A percentile compares a stretch with the other conserved stretches of the same genome.
Evolutionary conservation across 2,329 filamentous ascomycete species (phyloP).

Genomic region (Alternaria sp.): DNA sequence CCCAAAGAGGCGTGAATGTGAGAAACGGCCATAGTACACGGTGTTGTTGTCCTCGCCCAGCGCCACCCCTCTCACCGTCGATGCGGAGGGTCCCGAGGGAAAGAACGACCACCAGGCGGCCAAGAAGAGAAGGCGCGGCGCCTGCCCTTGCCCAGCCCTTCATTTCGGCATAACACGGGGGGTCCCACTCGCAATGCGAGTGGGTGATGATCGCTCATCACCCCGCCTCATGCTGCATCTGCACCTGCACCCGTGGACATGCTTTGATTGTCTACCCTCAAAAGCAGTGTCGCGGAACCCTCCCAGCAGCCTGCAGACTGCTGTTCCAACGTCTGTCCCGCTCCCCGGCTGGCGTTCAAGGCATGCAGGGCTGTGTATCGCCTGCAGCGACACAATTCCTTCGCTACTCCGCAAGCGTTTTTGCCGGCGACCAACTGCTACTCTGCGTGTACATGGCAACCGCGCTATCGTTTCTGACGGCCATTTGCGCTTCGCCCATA

Average conservation of each 20-base stretch:
- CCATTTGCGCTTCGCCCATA: conserved; percentile 6
- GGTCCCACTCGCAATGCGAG: conserved; percentile 15
- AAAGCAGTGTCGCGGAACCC: conserved; percentile 18
- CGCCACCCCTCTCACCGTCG: background rate
- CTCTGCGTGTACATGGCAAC: background rate
- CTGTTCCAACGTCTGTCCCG: conserved; percentile 6
- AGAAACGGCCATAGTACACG: too few relatives aligned
- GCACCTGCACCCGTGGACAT: conserved; percentile 13
- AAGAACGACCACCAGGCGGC: conserved; percentile 8
- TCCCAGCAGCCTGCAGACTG: conserved; percentile 4
- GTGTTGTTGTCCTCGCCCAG: background rate
- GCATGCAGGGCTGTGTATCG: conserved; percentile 30
- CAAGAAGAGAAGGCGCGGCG: conserved; percentile 33
- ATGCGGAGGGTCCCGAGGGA: conserved; percentile 4
- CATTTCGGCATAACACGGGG: conserved; percentile 30
- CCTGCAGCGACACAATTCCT: conserved; percentile 30
- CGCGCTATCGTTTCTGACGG: conserved; percentile 17
- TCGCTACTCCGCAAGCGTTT: conserved; percentile 16
- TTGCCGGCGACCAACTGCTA: conserved; percentile 23
- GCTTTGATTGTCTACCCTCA: conserved; percentile 24
- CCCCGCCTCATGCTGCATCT: conserved; percentile 11
- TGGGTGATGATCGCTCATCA: conserved; percentile 21
- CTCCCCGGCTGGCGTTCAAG: conserved; percentile 16
- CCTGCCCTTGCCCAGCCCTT: conserved; percentile 21
- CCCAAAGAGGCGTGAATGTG: background rate